These are phyloP conservation scores for Protostelium mycophagum DNA, from an alignment of 78 protist species.

Conservation along the genomic window DNA sequence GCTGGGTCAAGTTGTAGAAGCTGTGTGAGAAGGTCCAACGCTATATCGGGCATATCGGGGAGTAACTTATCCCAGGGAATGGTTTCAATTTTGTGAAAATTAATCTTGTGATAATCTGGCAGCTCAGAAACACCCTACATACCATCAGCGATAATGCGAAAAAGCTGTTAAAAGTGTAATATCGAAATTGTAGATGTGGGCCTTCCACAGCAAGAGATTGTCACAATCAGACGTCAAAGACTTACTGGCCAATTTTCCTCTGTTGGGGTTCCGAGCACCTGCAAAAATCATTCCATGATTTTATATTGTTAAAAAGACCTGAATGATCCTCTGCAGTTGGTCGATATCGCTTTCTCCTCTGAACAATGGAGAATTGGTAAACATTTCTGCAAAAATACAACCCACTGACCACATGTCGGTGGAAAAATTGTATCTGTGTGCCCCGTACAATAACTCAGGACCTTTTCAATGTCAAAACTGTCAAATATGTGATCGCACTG, in stretches of 20 bases:
- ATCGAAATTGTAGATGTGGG: not conserved
- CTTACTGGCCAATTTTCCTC: constrained; percentile 81
- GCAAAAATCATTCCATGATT: constrained; percentile 25
- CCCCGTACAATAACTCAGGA: constrained; percentile 98
- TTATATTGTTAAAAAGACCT: constrained; percentile 53
- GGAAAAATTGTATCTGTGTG: constrained; percentile 85
- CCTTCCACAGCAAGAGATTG: not conserved
- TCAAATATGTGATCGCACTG: not conserved
- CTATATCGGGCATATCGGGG: constrained; percentile 50
- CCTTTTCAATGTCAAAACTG: constrained; percentile 48
- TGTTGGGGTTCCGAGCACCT: constrained; percentile 79
- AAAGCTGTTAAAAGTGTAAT: not conserved
- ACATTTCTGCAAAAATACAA: constrained; percentile 98
- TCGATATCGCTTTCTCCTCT: constrained; percentile 91
- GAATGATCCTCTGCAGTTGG: constrained; percentile 91
- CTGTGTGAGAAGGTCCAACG: constrained; percentile 53
- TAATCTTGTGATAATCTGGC: constrained; percentile 59
- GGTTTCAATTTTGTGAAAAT: constrained; percentile 81
- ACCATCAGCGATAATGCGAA: not conserved
- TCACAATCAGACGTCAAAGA: constrained; percentile 19
- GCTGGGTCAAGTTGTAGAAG: constrained; percentile 87
- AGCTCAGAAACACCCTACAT: constrained; percentile 68
- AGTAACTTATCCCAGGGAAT: constrained; percentile 37
- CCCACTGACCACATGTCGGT: constrained; percentile 98
- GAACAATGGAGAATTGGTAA: constrained; percentile 86